Evolutionary conservation across 75 land plant genomes (phyloP), one percentile per base, ranked within the genome.

Genomic region (Adiantum capillusveneris): DNA sequence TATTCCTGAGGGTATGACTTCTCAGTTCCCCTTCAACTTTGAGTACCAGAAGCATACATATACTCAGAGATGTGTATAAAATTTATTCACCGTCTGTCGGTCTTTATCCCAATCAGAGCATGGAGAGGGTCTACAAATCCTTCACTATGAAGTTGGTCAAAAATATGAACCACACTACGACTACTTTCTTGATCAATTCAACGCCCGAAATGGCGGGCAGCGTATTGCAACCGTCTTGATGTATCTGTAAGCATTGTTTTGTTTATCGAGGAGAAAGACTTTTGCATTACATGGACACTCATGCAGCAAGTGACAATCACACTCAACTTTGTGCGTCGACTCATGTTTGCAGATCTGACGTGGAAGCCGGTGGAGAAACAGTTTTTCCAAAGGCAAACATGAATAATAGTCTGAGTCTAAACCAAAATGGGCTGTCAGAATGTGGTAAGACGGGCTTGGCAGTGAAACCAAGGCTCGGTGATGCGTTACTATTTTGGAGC

Each of bases 91-190:
- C n/a, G n/a, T n/a, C n/a, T n/a, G n/a, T n/a, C n/a, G n/a, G n/a
- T n/a, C n/a, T n/a, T n/a, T n/a, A n/a, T n/a, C n/a, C n/a, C n/a
- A n/a, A n/a, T 34, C 3, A 89, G 91, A 89, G 50, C 73, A 89
- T 69, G 95, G 95, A 29, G 95, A 89, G 58, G 87, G 84, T 1
- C 63, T 89, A 56, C 95, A 89, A 62, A 70, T 89, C 51, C 70
- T 89, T 55, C 86, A 86, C 42, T 89, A 89, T 59, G 81, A 78
- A 68, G 79, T 70, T 54, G 90, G 86, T n/a, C 86, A 89, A 58
- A 86, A 83, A 27, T 89, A 86, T 62, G 86, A 83, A 29, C 72
- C 87, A 25, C 95, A 89, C 44, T 70, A 57, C 64, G 95, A 89
- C 66, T 86, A 78, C 62, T 86, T 86, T 58, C 42, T 31, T 29